Evolutionary conservation across 257 asterid species (phyloP).

Genomic region (Solanum sitiens): DNA sequence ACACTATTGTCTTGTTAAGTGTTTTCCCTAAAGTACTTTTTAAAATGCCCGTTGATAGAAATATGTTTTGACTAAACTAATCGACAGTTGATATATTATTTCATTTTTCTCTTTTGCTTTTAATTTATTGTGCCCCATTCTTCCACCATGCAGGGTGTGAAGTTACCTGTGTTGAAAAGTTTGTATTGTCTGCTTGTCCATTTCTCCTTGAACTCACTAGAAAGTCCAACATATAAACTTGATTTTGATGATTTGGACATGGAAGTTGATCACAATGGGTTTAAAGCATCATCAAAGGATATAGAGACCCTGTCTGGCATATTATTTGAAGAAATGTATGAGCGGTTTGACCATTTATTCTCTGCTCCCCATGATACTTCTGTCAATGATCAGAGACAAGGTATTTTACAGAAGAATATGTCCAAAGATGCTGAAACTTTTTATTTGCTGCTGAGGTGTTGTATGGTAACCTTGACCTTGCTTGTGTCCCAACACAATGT

Average conservation of each 20-base stretch:
- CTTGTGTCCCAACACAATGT: slow-evolving; percentile 14
- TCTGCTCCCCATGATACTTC: slow-evolving; percentile 16
- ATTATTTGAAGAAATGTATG: slow-evolving; percentile 39
- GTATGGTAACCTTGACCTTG: slow-evolving; percentile 45
- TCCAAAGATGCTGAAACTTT: slow-evolving; percentile 29
- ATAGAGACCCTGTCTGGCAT: slow-evolving; percentile 31
- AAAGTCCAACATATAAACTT: slow-evolving; percentile 9
- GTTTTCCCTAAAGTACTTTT: not conserved
- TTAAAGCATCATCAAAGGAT: slow-evolving; percentile 23
- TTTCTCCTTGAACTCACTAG: slow-evolving; percentile 27
- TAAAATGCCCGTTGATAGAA: not conserved
- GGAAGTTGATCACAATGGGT: slow-evolving; percentile 22
- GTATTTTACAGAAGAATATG: slow-evolving; percentile 9
- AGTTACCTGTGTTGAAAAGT: slow-evolving; percentile 32
- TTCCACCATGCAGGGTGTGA: slow-evolving; percentile 42
- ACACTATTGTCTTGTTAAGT: not conserved
- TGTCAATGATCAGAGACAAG: slow-evolving; percentile 21
- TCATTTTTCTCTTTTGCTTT: not conserved
- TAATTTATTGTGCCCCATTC: not conserved
- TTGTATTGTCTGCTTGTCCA: slow-evolving; percentile 37
- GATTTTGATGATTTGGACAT: slow-evolving; percentile 14
- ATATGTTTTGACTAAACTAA: not conserved
- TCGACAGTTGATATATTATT: not conserved
- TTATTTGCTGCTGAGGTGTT: slow-evolving; percentile 57
- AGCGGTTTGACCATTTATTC: slow-evolving; percentile 31